Conservation (phyloP, 2,329 filamentous ascomycete genomes). For the Aspergillus fumigatus region DNA sequence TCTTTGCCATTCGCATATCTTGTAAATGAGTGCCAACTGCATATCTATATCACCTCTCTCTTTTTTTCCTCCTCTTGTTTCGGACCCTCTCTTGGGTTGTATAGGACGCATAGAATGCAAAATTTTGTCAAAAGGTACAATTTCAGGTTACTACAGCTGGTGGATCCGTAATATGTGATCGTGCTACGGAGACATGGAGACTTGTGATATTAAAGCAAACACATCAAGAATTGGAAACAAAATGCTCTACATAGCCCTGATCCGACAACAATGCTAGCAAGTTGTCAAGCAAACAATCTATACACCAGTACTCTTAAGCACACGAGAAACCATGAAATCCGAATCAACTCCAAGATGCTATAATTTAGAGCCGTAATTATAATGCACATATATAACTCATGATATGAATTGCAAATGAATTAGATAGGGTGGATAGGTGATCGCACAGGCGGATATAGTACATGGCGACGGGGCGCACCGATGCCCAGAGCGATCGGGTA, state of each 20-base stretch:
- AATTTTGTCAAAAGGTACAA: neutral
- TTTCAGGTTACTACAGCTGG: neutral
- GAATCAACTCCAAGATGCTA: neutral
- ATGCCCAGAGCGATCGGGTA: neutral
- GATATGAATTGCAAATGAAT: neutral
- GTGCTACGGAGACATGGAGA: neutral
- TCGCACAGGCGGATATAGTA: neutral
- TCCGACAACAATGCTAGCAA: neutral
- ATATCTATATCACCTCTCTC: constrained; percentile 3
- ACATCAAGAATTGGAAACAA: neutral
- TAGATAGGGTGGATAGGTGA: neutral
- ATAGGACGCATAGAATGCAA: neutral
- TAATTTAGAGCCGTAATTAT: neutral
- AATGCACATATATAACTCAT: neutral
- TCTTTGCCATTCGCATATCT: constrained; percentile 1
- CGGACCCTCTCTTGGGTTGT: neutral
- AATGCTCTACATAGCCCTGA: no score
- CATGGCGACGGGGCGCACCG: neutral
- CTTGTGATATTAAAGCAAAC: neutral
- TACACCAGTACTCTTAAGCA: neutral
- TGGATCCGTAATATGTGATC: neutral
- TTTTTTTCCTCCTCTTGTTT: neutral
- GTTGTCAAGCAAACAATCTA: neutral
- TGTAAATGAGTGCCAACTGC: constrained; percentile 15
- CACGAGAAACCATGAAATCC: no score